Percentiles rank a stretch among this genome's conserved stretches.
Evolutionary conservation across 2,329 filamentous ascomycete genomes (phyloP).

Genomic region (Talaromyces piceae): DNA sequence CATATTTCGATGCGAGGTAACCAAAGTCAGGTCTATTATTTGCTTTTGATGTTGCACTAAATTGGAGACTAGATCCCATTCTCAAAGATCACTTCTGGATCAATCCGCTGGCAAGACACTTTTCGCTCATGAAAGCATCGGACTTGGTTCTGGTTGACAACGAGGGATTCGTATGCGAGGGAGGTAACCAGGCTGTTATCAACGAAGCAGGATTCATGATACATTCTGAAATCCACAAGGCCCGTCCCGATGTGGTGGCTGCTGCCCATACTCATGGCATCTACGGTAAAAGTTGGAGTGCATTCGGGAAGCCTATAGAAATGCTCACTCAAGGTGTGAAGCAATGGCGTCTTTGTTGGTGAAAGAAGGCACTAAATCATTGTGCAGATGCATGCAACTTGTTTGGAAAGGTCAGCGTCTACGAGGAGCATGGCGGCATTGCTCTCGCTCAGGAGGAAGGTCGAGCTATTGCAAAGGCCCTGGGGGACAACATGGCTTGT

Average conservation of each 20-base stretch:
- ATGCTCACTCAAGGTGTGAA: slow-evolving; percentile 54
- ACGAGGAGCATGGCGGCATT: slow-evolving; percentile 35
- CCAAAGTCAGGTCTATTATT: too few relatives aligned
- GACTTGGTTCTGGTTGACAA: slow-evolving; percentile 35
- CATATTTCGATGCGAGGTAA: slow-evolving; percentile 37
- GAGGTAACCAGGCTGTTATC: slow-evolving; percentile 32
- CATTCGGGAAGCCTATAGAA: slow-evolving; percentile 52
- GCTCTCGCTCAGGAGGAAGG: slow-evolving; percentile 36
- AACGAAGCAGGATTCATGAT: slow-evolving; percentile 51
- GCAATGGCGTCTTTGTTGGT: slow-evolving; percentile 35
- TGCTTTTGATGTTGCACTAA: too few relatives aligned
- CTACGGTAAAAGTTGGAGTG: slow-evolving; percentile 55
- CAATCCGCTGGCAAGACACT: slow-evolving; percentile 34
- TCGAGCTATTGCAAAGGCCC: slow-evolving; percentile 28
- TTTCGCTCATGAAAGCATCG: slow-evolving; percentile 35
- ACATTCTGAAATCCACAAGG: slow-evolving; percentile 52
- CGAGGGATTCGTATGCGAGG: slow-evolving; percentile 35
- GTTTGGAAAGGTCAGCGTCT: slow-evolving; percentile 30
- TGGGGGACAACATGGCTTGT: slow-evolving; percentile 35
- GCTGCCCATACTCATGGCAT: slow-evolving; percentile 54
- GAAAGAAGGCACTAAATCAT: neutral
- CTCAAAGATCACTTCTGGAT: slow-evolving; percentile 35
- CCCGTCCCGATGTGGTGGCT: slow-evolving; percentile 51
- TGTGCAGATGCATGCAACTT: slow-evolving; percentile 31
- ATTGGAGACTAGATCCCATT: slow-evolving; percentile 28